Percentiles rank a stretch among this genome's conserved stretches.
phyloP scores from a whole-genome alignment of 2,329 filamentous ascomycete genomes.

The Rhinocladiella mackenziei region DNA sequence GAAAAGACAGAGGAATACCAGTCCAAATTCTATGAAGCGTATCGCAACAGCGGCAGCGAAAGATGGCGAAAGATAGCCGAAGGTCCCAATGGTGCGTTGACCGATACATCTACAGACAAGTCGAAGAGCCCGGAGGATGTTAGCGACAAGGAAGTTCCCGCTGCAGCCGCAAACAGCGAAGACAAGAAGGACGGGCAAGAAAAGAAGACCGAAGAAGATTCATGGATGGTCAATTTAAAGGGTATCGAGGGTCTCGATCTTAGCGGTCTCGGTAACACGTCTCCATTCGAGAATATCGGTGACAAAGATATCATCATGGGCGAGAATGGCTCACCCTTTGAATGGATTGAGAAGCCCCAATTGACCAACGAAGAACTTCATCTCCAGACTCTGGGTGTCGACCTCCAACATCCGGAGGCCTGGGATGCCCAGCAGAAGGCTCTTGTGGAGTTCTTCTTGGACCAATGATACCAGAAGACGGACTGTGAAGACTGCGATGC shows the following conservation, averaged over 20 bases:
- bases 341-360: conserved; percentile 18
- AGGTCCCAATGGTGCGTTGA: conserved; percentile 21
- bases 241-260: conserved; percentile 25
- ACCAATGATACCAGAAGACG: conserved; percentile 4
- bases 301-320: conserved; percentile 21
- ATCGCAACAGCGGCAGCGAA: conserved; percentile 22
- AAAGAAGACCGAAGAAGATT: conserved; percentile 19
- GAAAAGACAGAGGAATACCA: conserved; percentile 17
- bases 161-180: conserved; percentile 2
- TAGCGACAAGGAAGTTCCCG: conserved; percentile 19
- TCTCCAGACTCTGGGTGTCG: conserved; percentile 13
- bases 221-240: conserved; percentile 22
- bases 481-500: neutral
- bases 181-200: conserved; percentile 8
- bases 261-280: conserved; percentile 18
- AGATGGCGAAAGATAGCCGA: conserved; percentile 24
- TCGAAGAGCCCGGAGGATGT: conserved; percentile 21
- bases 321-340: conserved; percentile 18
- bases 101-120: conserved; percentile 25
- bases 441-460: conserved; percentile 15
- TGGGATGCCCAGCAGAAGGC: conserved; percentile 16
- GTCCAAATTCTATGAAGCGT: conserved; percentile 18
- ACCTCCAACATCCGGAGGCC: conserved; percentile 18
- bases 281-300: conserved; percentile 19
- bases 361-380: conserved; percentile 10